Base-by-base conservation (phyloP, 2,329 filamentous ascomycete species). In the Hymenoscyphus scutula region DNA sequence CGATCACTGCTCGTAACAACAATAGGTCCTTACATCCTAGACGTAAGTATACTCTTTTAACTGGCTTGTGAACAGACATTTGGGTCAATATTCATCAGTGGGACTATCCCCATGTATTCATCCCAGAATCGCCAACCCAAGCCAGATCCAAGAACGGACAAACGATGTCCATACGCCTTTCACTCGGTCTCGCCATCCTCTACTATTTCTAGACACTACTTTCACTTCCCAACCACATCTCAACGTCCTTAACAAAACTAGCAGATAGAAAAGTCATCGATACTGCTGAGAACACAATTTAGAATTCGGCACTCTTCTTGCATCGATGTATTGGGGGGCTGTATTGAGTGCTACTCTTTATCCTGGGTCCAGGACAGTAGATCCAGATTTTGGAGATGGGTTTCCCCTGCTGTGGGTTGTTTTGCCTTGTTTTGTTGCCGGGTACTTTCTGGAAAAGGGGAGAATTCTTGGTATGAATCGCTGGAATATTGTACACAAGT, bases 101-200 rank as follows among this genome's bases (percentile, higher is more conserved):
- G 65, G 77, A 76, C 66, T 72, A 78, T 59, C 81, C 79, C 1
- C 80, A 81, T 71, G 73, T 82, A 63, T 72, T 74, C 59, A 82
- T 83, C 67, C 79, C 79, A 0, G 69, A 70, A 58, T 83, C 80
- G 80, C 76, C 79, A 1, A 79, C 79, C 0, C 80, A 83, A 69
- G 80, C 80, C 5, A 76, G 77, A 62, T 83, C 82, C 73, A 80
- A 83, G 73, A 82, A 82, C 66, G 80, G 78, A 5, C 81, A 83
- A 69, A 82, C 80, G 8, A 81, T 83, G 79, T 75, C 75, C 1
- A 76, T 80, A 56, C 79, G 79, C 0, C 66, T 79, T 0, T 61
- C 74, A 11, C 74, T 81, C 10, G 75, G 76, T n/a, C 58, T 75
- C 5, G 60, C 72, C 1, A 77, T 74, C 8, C 62, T 77, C 0